phyloP scores from a whole-genome alignment of 1,284 basidiomycete genomes.

The Ustilago cynodontis region DNA sequence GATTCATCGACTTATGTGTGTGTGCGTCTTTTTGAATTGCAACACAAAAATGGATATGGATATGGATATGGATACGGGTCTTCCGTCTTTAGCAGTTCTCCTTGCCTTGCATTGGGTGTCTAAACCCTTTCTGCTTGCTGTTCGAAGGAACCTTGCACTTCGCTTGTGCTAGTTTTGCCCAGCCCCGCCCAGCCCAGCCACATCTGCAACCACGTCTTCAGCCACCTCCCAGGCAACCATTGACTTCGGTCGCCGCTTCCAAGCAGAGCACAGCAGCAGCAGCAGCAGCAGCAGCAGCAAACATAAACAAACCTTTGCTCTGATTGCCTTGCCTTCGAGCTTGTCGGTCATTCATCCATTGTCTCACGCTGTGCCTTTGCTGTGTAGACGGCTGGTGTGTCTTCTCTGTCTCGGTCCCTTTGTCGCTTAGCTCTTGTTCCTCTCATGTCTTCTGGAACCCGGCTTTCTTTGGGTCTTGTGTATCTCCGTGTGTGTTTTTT shows the following conservation, averaged over 20 bases:
- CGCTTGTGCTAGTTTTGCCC: background rate
- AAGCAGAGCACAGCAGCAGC: background rate
- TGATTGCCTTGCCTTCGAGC: background rate
- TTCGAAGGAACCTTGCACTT: background rate
- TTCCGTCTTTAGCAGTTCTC: too few species aligned
- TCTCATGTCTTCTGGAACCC: background rate
- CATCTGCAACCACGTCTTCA: conserved; percentile 13
- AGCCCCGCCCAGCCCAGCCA: conserved; percentile 19
- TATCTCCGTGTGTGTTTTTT: too few species aligned
- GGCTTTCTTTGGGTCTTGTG: background rate
- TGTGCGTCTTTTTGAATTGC: too few species aligned
- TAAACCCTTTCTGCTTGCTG: too few species aligned
- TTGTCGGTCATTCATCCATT: background rate
- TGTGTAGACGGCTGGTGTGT: too few species aligned
- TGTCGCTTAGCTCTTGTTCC: background rate
- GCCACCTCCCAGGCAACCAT: conserved; percentile 5
- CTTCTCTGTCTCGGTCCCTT: background rate
- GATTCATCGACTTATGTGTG: too few species aligned
- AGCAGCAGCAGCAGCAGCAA: conserved; percentile 1
- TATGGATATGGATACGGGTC: too few species aligned
- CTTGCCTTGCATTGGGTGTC: too few species aligned
- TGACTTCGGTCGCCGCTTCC: too few species aligned
- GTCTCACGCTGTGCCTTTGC: conserved; percentile 5
- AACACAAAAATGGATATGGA: too few species aligned
- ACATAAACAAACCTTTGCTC: background rate